Percentiles rank a stretch among this genome's conserved stretches.
phyloP scores from a whole-genome alignment of 2,329 filamentous ascomycete species.

The Teratosphaeria pseudoeucalypti region DNA sequence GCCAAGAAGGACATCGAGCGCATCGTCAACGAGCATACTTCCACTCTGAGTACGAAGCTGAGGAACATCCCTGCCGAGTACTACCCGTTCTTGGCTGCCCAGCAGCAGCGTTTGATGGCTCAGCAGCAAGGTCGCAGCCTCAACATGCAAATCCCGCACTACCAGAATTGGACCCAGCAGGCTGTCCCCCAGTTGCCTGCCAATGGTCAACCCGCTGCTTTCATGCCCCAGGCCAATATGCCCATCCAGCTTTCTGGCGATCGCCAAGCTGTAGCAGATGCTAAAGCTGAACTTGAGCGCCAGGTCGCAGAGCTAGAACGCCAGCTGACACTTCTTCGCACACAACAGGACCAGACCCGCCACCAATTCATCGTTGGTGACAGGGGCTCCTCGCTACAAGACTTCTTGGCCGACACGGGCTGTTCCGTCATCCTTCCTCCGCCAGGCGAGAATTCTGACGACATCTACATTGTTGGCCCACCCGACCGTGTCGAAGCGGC shows the following conservation, averaged over 20 bases:
- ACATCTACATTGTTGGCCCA: slow-evolving; percentile 75
- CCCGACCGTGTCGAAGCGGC: slow-evolving; percentile 58
- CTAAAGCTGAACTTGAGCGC: slow-evolving; percentile 69
- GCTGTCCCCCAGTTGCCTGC: slow-evolving; percentile 54
- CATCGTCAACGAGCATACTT: slow-evolving; percentile 77
- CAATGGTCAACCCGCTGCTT: slow-evolving; percentile 57
- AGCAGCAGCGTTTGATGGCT: slow-evolving; percentile 49
- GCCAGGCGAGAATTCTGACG: slow-evolving; percentile 65
- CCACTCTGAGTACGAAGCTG: slow-evolving; percentile 70
- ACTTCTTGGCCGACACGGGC: slow-evolving; percentile 84
- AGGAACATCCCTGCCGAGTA: slow-evolving; percentile 81
- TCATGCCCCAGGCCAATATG: slow-evolving; percentile 60
- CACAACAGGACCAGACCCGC: slow-evolving; percentile 72
- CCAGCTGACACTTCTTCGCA: slow-evolving; percentile 65
- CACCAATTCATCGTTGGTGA: slow-evolving; percentile 94
- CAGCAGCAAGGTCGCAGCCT: slow-evolving; percentile 66
- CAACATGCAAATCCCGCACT: slow-evolving; percentile 71
- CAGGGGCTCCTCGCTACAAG: slow-evolving; percentile 64
- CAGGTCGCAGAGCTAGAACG: slow-evolving; percentile 65
- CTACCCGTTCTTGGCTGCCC: slow-evolving; percentile 88
- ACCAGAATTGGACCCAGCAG: slow-evolving; percentile 61
- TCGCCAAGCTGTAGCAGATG: slow-evolving; percentile 67
- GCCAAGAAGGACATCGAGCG: slow-evolving; percentile 74
- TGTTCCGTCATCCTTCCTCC: slow-evolving; percentile 78
- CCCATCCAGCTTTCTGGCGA: slow-evolving; percentile 83